Conservation (phyloP, 2,329 filamentous ascomycete genomes). For the Sporothrix pallida region DNA sequence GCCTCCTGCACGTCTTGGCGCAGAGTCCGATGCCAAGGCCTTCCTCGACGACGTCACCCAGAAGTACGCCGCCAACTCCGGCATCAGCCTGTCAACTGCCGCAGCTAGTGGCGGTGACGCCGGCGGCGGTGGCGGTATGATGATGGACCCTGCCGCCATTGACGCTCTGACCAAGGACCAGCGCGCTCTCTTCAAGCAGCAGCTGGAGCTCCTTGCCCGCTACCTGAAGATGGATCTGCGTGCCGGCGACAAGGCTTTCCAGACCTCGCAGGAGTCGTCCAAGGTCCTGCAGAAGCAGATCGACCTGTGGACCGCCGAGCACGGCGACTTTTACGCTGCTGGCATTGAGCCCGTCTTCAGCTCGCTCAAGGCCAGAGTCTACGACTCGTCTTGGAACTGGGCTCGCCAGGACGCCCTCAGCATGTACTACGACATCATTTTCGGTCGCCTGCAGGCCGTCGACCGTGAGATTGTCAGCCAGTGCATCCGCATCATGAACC, state of each 20-base stretch:
- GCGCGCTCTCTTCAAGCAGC: conserved; percentile 94
- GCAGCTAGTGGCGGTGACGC: conserved; percentile 74
- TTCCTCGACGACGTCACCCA: conserved; percentile 88
- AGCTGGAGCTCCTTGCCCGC: conserved; percentile 90
- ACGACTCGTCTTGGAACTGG: conserved; percentile 99
- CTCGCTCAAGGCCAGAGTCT: conserved; percentile 89
- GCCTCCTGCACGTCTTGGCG: conserved; percentile 83
- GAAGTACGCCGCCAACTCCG: conserved; percentile 84
- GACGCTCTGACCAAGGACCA: conserved; percentile 98
- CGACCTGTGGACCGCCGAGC: conserved; percentile 92
- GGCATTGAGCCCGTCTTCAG: conserved; percentile 96
- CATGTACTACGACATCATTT: conserved; percentile 99
- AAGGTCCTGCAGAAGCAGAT: conserved; percentile 89
- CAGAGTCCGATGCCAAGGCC: conserved; percentile 87
- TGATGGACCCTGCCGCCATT: conserved; percentile 98
- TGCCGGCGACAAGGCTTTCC: conserved; percentile 91
- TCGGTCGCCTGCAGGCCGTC: conserved; percentile 88
- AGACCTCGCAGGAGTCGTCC: conserved; percentile 83
- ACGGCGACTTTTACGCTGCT: conserved; percentile 93
- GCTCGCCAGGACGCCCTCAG: conserved; percentile 93
- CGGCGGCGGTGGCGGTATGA: conserved; percentile 84
- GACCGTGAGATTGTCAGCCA: conserved; percentile 98
- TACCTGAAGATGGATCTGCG: conserved; percentile 98
- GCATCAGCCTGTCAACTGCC: conserved; percentile 80
- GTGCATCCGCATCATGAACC: conserved; percentile 99